Base-by-base conservation (phyloP, 768 basidiomycete species). In the Xerocomellus amylosporus region DNA sequence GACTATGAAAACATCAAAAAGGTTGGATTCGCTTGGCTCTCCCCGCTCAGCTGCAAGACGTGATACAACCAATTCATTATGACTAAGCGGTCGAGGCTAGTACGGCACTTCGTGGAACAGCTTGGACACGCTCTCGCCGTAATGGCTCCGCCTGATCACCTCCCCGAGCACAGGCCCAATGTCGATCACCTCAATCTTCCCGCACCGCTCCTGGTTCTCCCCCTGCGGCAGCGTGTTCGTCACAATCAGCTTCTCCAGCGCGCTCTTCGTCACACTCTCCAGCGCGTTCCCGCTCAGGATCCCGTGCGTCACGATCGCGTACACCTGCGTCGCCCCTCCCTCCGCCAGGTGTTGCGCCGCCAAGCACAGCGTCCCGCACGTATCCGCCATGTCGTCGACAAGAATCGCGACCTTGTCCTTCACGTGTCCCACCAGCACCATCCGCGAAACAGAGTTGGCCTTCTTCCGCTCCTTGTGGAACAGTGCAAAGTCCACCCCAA, bases 381-480 rank as follows among this genome's bases (percentile, higher is more conserved):
- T 96, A 72, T 96, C 93, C 30, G 93, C 93, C 93, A 99, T 98
- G 77, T 99, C 97, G 77, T 98, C 97, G 42, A 98, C 90, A 28
- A 99, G 78, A 54, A 99, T 94, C 50, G 95, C 97, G 40, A 85
- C 80, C 76, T 98, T 94, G 68, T 87, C 93, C 68, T 83, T 85
- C 58, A 95, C 94, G 65, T 93, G 86, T 1, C 97, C 97, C 42
- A 99, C 96, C 48, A 99, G 84, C 52, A 94, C 83, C 93, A 95
- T 94, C 52, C 93, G 85, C 56, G 92, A 93, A 8, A 96, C 92
- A 58, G 93, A 88, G 71, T 95, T 96, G 30, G 92, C 92, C 74
- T 92, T 94, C 77, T 95, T 94, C 56, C 96, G 89, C 78, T 99
- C 97, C 70, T 98, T 95, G 84, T 99, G 97, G 79, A 98, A 98